These are phyloP conservation scores for Cystobasidium tubakii DNA, from an alignment of 768 basidiomycete genomes.

Conservation along the genomic window DNA sequence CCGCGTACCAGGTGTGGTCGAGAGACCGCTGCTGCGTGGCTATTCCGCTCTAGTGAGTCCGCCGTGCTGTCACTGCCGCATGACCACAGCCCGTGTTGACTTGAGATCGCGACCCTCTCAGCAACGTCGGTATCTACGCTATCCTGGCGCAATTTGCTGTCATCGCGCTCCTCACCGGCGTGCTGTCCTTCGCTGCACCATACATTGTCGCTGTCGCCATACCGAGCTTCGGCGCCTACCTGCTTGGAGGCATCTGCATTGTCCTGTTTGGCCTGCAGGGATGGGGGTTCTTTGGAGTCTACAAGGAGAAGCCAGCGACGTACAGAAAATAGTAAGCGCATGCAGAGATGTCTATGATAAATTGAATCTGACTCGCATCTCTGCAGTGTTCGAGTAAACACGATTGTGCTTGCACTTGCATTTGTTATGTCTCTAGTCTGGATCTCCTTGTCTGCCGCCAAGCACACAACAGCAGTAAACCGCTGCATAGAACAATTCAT, in stretches of 20 bases:
- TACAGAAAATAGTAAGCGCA: constrained; percentile 41
- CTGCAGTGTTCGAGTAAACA: constrained; percentile 57
- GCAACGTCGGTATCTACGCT: constrained; percentile 79
- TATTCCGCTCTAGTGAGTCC: constrained; percentile 33
- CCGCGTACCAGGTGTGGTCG: constrained; percentile 11
- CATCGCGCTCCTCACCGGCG: constrained; percentile 62
- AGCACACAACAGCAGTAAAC: constrained; percentile 65
- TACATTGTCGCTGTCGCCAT: constrained; percentile 53
- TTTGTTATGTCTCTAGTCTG: constrained; percentile 75
- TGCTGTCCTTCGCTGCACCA: constrained; percentile 69
- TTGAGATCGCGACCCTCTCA: neutral
- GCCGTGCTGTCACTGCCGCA: neutral
- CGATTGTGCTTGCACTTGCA: constrained; percentile 53
- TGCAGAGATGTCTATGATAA: neutral
- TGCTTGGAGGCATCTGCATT: constrained; percentile 72
- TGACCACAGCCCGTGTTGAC: constrained; percentile 1
- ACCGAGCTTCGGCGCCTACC: constrained; percentile 65
- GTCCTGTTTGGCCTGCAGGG: constrained; percentile 69
- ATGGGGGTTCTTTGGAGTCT: constrained; percentile 78
- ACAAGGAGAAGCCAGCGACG: constrained; percentile 56
- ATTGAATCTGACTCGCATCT: neutral
- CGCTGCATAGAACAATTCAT: constrained; percentile 55
- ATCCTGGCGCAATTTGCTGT: constrained; percentile 69
- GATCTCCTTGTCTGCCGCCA: constrained; percentile 70
- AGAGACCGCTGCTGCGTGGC: constrained; percentile 34